Evolutionary conservation across 202 grass and related monocot genomes (phyloP).

Genomic region (Panicum hallii): DNA sequence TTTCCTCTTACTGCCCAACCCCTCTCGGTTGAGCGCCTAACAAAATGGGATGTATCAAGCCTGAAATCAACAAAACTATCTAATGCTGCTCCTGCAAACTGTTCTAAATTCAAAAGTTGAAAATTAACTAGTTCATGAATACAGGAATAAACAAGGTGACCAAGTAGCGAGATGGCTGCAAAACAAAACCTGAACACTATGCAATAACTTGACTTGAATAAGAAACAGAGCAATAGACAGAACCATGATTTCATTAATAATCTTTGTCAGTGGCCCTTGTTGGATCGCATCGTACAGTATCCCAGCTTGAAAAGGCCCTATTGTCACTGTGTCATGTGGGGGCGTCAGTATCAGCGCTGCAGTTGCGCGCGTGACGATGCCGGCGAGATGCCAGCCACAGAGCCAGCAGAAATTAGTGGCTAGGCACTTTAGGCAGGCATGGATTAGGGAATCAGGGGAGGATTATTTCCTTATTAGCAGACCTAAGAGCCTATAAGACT

Average conservation of each 20-base stretch:
- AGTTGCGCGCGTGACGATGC: too few relatives aligned
- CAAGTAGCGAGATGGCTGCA: slow-evolving; percentile 10
- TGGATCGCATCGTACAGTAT: neutral
- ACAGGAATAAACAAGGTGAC: slow-evolving; percentile 1
- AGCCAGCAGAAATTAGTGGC: too few relatives aligned
- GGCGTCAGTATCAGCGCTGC: too few relatives aligned
- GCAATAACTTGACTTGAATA: slow-evolving; percentile 7
- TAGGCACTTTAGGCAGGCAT: too few relatives aligned
- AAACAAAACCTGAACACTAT: slow-evolving; percentile 23
- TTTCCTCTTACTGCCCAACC: neutral
- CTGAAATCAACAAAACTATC: neutral
- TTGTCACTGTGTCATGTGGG: neutral
- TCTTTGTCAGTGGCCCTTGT: neutral
- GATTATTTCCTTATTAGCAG: too few relatives aligned
- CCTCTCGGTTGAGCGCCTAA: neutral
- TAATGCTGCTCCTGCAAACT: neutral
- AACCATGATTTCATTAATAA: neutral
- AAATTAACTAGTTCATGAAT: slow-evolving; percentile 21
- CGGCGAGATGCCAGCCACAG: too few relatives aligned
- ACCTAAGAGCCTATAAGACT: too few relatives aligned
- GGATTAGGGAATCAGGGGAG: too few relatives aligned
- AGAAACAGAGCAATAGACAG: neutral
- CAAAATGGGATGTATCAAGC: neutral
- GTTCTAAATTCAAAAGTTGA: slow-evolving; percentile 10
- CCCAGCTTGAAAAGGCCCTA: neutral